Conservation (phyloP, 2,329 filamentous ascomycete species). For the Penicillium sp. region DNA sequence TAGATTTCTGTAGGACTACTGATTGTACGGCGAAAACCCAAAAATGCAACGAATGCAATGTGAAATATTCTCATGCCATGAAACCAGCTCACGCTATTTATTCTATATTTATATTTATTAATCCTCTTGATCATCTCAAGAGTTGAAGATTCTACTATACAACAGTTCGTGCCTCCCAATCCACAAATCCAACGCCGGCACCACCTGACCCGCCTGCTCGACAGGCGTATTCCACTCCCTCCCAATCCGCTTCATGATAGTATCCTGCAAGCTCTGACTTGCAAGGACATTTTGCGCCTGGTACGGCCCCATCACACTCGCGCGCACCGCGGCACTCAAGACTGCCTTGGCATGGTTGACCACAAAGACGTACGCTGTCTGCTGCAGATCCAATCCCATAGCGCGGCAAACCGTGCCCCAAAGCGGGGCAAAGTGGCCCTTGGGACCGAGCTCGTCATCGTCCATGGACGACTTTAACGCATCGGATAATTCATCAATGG, state of each 20-base stretch:
- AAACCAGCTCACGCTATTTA: neutral
- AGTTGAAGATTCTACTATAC: constrained; percentile 69
- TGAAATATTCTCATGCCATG: neutral
- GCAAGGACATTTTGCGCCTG: constrained; percentile 63
- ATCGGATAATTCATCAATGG: constrained; percentile 41
- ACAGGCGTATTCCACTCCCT: constrained; percentile 51
- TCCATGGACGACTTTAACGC: constrained; percentile 36
- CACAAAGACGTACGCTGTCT: constrained; percentile 62
- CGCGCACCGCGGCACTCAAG: constrained; percentile 62
- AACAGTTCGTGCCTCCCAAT: constrained; percentile 65
- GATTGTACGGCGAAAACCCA: constrained; percentile 18
- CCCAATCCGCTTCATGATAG: constrained; percentile 52
- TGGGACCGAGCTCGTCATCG: constrained; percentile 37
- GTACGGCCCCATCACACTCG: constrained; percentile 66
- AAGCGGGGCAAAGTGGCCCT: constrained; percentile 61
- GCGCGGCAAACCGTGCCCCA: constrained; percentile 60
- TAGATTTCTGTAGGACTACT: constrained; percentile 36
- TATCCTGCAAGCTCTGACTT: constrained; percentile 52
- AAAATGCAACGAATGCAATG: constrained; percentile 25
- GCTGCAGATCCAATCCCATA: constrained; percentile 53
- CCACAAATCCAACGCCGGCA: constrained; percentile 66
- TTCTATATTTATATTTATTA: neutral
- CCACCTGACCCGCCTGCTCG: constrained; percentile 60
- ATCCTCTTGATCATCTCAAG: constrained; percentile 38
- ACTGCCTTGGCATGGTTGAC: constrained; percentile 66